Base-by-base conservation (phyloP, 208 protist species). In the Trypanosoma rangeli region DNA sequence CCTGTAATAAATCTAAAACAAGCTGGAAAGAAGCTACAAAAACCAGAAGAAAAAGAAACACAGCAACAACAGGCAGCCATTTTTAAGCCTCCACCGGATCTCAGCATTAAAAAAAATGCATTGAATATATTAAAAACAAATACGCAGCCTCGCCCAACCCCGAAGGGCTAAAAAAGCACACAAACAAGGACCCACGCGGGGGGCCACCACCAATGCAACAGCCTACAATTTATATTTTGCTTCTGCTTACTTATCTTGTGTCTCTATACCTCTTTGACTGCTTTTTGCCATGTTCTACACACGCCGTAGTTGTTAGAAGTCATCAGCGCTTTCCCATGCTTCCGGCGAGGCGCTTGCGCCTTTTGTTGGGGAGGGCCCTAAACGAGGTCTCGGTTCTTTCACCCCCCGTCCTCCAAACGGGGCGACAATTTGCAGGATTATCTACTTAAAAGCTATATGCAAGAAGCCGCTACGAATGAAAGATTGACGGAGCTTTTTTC, bases 401-500 rank as follows among this genome's bases (percentile, higher is more conserved):
- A 22, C 15, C 5, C 18, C n/a, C 13, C 44, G 0, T 26, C 33
- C 16, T 9, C 28, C 10, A 35, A 76, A 8, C 0, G 12, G 29
- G 52, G 26, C 8, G 31, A 29, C 37, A 48, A 68, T 39, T 35
- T 64, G 10, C 61, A 68, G 10, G 54, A 59, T 37, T 57, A 68
- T 42, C 20, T 64, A 24, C 24, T 74, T 22, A 53, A 74, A 68
- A 56, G 28, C 12, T 67, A 68, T 29, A 49, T 68, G 7, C 48
- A 22, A 22, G 39, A 63, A 39, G 46, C 39, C n/a, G 26, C 7
- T 8, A 46, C 58, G 1, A 61, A 70, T 31, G 65, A 77, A 5
- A 58, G 24, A n/a, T 31, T 77, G 20, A 57, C 31, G 7, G 72
- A 77, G 13, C 46, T 71, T 46, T n/a, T 77, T 71, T 24, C 46